Base-by-base conservation (phyloP, 768 basidiomycete species). In the Pisolithus microcarpus region DNA sequence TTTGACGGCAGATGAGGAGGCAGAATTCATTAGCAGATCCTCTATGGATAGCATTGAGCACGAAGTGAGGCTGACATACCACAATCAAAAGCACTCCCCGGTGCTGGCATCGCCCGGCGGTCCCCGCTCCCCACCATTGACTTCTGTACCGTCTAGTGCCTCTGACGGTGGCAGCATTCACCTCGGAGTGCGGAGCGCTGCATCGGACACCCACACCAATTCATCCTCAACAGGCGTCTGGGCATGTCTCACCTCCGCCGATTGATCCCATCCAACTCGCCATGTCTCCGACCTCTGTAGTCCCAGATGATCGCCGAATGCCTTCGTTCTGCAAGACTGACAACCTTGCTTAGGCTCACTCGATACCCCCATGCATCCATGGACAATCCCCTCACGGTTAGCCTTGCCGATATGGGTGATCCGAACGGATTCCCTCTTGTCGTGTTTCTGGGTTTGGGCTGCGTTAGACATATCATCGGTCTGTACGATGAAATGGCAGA, bases 401-500 rank as follows among this genome's bases (percentile, higher is more conserved):
- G 95, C 58, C 74, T 95, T n/a, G 92, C 95, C 3, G 95, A 98
- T 62, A 77, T 97, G 54, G 95, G 96, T 2, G 80, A 78, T 55
- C 77, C 85, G 4, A 79, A 77, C n/a, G 95, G 95, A 1, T 80
- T 82, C 59, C 95, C 95, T 0, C 79, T 98, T 8, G 71, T 99
- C 21, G 79, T 98, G 21, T 99, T 95, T 65, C 79, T 99, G 54
- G 95, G 95, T 2, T 65, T 98, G 43, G 95, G 94, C 15, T 91
- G 91, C 61, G 95, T 98, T 4, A 80, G 95, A 38, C 93, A 98
- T 66, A 78, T 97, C 52, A 87, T 96, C 77, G 93, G 90, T 13
- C 70, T 98, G 44, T 98, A 93, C 64, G 95, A 98, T 65, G 95
- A 99, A 63, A 87, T 97, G 82, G 95, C 95, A 4, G 82, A 85